Evolutionary conservation across 1,139 yeast species (phyloP), one percentile per base, ranked within the genome.

Genomic region (Taphrina populina): DNA sequence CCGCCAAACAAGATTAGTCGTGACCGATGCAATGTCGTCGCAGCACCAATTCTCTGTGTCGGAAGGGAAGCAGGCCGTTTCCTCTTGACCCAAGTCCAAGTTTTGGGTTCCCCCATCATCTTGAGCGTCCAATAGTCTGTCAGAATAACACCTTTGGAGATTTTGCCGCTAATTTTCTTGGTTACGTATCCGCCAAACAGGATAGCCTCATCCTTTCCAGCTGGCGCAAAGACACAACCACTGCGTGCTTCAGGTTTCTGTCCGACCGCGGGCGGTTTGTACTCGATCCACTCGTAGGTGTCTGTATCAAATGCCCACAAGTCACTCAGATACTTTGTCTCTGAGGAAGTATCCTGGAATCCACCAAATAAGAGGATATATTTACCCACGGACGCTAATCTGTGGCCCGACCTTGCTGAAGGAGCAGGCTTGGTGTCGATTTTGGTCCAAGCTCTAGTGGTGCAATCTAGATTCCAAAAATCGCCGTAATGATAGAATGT

Each of bases 401-500:
- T 76, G 66, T 90, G 96, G 27, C 98, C 98, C 0, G 96, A 88
- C 62, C 98, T 75, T 0, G 96, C 86, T 24, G 83, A 74, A 1
- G 98, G 98, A 0, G 84, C 82, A 60, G 76, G 78, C 62, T 83
- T 84, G 49, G 74, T 73, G 57, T 92, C 97, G 5, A 88, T 72
- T 66, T 88, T 88, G 21, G 86, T 76, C 97, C 97, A 92, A 70
- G 88, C 96, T 65, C 86, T 88, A 13, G 84, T 75, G 29, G 79
- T 81, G 1, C 90, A 79, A 65, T 92, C 97, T 60, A 92, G 73
- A 54, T 90, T 76, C 97, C 97, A 92, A 2, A 96, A 84, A 66
- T 92, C 98, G 17, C 96, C 94, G 68, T 88, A 92, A 70, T 92
- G 98, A 69, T 92, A 94, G 69, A 92, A 92, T 0, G 96, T 88